These are phyloP conservation scores for Metschnikowia henanensis DNA, from an alignment of 805 yeast genomes.

Conservation along the genomic window DNA sequence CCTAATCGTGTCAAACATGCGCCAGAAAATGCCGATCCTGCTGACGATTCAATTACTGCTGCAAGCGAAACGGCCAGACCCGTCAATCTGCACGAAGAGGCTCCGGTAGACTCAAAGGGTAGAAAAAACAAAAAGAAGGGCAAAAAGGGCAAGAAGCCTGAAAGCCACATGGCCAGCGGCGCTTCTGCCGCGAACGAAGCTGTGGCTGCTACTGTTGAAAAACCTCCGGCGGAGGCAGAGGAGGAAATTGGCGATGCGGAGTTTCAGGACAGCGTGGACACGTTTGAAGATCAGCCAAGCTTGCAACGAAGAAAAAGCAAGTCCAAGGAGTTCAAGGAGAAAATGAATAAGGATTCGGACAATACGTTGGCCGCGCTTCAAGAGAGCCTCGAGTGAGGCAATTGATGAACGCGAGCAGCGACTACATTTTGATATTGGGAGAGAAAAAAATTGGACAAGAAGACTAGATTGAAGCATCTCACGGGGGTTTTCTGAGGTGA, in stretches of 20 bases:
- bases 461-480: too few species aligned
- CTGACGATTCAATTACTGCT: too few species aligned
- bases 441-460: too few species aligned
- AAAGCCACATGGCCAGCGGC: neutral
- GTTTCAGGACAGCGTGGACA: constrained; percentile 22
- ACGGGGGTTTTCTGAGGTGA: too few species aligned
- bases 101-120: constrained; percentile 3
- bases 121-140: constrained; percentile 7
- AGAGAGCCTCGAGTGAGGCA: constrained; percentile 31
- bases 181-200: neutral
- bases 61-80: neutral
- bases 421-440: too few species aligned
- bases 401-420: too few species aligned
- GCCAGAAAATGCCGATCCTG: too few species aligned
- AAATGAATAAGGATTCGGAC: constrained; percentile 35
- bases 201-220: neutral
- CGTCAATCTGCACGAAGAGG: too few species aligned
- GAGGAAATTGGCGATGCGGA: constrained; percentile 13
- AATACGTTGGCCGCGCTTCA: constrained; percentile 40
- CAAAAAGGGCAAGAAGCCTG: neutral
- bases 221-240: neutral
- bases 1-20: too few species aligned
- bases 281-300: constrained; percentile 7
- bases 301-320: constrained; percentile 30
- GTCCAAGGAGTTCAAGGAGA: constrained; percentile 34